A percentile compares a stretch with the other conserved stretches of the same genome.
Evolutionary conservation across 805 yeast species (phyloP).

Genomic region (Candida xiaguanensis): DNA sequence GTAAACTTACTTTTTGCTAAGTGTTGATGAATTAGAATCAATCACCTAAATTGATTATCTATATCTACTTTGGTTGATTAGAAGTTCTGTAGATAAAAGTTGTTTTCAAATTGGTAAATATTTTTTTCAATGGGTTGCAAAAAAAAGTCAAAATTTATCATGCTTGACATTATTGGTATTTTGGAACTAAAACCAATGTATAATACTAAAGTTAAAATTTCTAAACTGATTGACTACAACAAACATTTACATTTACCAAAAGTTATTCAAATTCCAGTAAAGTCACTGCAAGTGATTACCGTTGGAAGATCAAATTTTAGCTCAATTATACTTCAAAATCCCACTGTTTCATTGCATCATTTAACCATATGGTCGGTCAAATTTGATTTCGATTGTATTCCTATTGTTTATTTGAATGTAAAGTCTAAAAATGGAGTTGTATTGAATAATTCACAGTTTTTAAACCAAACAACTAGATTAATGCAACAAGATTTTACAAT

Average conservation of each 20-base stretch:
- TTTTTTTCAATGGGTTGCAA: neutral
- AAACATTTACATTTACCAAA: neutral
- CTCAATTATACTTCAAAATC: constrained; percentile 29
- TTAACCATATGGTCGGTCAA: constrained; percentile 46
- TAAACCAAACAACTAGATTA: constrained; percentile 27
- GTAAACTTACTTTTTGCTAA: no score
- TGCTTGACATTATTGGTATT: neutral
- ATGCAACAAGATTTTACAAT: constrained; percentile 38
- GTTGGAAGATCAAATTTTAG: constrained; percentile 41
- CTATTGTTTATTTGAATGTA: constrained; percentile 49
- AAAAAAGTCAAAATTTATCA: neutral
- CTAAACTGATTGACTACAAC: neutral
- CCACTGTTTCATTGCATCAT: constrained; percentile 44
- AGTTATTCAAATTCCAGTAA: constrained; percentile 10
- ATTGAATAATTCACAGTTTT: constrained; percentile 34
- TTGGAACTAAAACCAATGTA: neutral
- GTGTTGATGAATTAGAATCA: no score
- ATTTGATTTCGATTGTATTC: constrained; percentile 46
- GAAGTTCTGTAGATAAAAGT: no score
- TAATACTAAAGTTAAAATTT: neutral
- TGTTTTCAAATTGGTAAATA: no score
- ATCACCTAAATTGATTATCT: no score
- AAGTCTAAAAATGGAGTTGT: constrained; percentile 49
- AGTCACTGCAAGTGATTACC: constrained; percentile 30
- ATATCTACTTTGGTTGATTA: no score